A percentile compares a stretch with the other conserved stretches of the same genome.
phyloP scores from a whole-genome alignment of 2,329 filamentous ascomycete genomes.

The Aspergillus sp. region DNA sequence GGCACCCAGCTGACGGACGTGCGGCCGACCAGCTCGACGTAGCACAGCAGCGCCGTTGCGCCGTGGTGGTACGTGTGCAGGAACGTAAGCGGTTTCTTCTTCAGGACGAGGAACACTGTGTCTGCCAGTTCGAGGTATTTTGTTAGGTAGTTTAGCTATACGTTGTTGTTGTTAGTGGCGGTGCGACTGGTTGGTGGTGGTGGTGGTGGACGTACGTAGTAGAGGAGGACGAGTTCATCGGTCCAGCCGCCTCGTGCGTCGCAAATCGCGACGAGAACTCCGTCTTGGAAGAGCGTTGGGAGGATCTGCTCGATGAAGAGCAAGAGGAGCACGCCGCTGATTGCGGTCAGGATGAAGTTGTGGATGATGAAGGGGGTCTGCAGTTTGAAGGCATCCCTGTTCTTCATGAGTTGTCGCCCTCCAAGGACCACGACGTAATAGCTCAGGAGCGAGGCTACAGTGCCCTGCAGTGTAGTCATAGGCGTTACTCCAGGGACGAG shows the following conservation, averaged over 20 bases:
- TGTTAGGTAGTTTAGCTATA: conserved; percentile 92
- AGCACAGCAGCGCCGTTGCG: conserved; percentile 94
- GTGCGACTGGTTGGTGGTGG: neutral
- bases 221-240: conserved; percentile 84
- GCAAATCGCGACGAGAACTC: conserved; percentile 88
- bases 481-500: conserved; percentile 81
- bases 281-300: conserved; percentile 74
- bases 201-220: conserved; percentile 73
- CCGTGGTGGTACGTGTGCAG: conserved; percentile 99
- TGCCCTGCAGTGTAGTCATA: conserved; percentile 85
- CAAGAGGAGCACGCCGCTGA: conserved; percentile 75
- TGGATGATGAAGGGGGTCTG: conserved; percentile 90
- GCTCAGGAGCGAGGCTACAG: conserved; percentile 72
- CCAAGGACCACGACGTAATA: conserved; percentile 96
- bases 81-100: conserved; percentile 99
- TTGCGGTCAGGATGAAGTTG: conserved; percentile 88
- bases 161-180: neutral
- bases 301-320: conserved; percentile 92
- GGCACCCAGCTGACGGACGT: conserved; percentile 94
- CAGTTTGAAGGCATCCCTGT: conserved; percentile 79
- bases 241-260: conserved; percentile 80
- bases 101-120: conserved; percentile 94
- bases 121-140: conserved; percentile 96
- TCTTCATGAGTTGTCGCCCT: conserved; percentile 88
- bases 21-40: conserved; percentile 90